A percentile compares a stretch with the other conserved stretches of the same genome.
These are phyloP conservation scores for rapeseed (Brassica napus) DNA, from an alignment of 345 rosid species.

Conservation along the genomic window Da-Ae NC_063448.1:45094001-45094500, in stretches of 20 bases:
- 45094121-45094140: not conserved
- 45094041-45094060: not conserved
- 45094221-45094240: not conserved
- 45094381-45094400: not conserved
- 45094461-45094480: too few relatives aligned
- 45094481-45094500: too few relatives aligned
- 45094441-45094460: not conserved
- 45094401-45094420: not conserved
- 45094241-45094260: not conserved
- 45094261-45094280: not conserved
- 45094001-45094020: slow-evolving; percentile 43
- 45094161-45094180: not conserved
- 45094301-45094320: not conserved
- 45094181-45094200: not conserved
- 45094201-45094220: not conserved
- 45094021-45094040: slow-evolving; percentile 2
- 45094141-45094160: not conserved
- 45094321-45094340: not conserved
- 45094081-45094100: not conserved
- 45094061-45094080: not conserved
- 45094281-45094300: not conserved
- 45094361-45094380: not conserved
- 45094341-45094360: not conserved
- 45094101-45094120: not conserved
- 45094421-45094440: too few relatives aligned